Base-by-base conservation (phyloP, 2,329 filamentous ascomycete species). In the Celoporthe dispersa region DNA sequence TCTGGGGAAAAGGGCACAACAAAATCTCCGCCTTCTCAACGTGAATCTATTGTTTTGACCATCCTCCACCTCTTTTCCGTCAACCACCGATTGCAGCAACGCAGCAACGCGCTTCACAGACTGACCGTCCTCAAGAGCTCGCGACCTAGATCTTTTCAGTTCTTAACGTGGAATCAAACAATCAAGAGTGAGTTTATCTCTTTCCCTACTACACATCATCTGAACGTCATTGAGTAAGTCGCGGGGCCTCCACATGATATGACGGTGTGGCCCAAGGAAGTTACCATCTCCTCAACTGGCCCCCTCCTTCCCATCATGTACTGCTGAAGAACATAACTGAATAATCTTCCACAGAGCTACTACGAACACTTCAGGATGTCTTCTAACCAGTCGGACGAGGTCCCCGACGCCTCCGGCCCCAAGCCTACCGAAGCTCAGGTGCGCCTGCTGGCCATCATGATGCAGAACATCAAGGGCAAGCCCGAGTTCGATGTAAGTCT, bases 401-500 rank as follows among this genome's bases (percentile, higher is more conserved):
- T 5, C 7, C 65, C 16, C 60, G 53, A 44, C 7, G 19, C 28
- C 48, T 25, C 51, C 37, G 63, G 64, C 63, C 69, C 73, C 39
- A 73, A 70, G 39, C 63, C 63, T 19, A 70, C 61, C 6, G 39
- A 64, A 0, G 48, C 31, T 11, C 73, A 75, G 33, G 53, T 60
- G n/a, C 71, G 70, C 35, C 71, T 75, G 16, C 41, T 72, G 4
- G 67, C 64, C 12, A 63, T 69, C 31, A 59, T 75, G 19, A 44
- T 74, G 48, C 60, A 68, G 59, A 69, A 70, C 25, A 68, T 74
- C 25, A 68, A 72, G 31, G 64, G 57, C 9, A 72, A 69, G 68
- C 71, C 72, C 16, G 72, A 75, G 12, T 51, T 73, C 39, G 57
- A 75, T 39, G 69, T 70, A 35, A 68, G 69, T 41, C 51, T 57